Conservation (phyloP, 1,284 basidiomycete genomes). For the Marasmius oreades region DNA sequence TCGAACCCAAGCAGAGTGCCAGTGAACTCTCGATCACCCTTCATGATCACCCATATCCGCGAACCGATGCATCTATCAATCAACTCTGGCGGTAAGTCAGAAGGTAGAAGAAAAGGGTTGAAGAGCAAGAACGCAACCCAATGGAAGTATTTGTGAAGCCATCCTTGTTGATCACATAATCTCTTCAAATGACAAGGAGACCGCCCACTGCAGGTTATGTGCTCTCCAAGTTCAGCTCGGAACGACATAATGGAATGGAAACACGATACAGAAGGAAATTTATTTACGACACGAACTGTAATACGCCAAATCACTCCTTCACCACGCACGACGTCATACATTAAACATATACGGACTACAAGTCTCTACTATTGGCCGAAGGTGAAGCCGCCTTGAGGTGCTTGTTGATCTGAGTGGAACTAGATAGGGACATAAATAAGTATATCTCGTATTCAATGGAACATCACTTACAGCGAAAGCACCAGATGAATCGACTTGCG, state of each 20-base stretch:
- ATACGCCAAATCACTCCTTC: not conserved
- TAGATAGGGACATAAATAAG: slow-evolving; percentile 27
- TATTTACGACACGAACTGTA: not conserved
- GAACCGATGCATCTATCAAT: slow-evolving; percentile 96
- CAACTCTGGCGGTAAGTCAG: slow-evolving; percentile 54
- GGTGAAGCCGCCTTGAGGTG: slow-evolving; percentile 93
- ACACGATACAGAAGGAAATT: not conserved
- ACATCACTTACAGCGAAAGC: slow-evolving; percentile 78
- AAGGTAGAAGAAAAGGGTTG: slow-evolving; percentile 2
- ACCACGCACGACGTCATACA: not conserved
- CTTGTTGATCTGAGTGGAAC: slow-evolving; percentile 80
- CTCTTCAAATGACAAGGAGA: not conserved
- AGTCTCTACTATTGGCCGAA: slow-evolving; percentile 57
- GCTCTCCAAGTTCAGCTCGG: not conserved
- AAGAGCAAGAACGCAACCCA: slow-evolving; percentile 31
- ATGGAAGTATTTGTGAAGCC: slow-evolving; percentile 54
- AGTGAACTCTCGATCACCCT: slow-evolving; percentile 92
- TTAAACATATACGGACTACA: not conserved
- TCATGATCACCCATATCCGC: slow-evolving; percentile 96
- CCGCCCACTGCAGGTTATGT: not conserved
- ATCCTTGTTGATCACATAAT: slow-evolving; percentile 24
- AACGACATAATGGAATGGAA: not conserved
- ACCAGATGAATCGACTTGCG: slow-evolving; percentile 84
- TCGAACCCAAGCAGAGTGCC: slow-evolving; percentile 97
- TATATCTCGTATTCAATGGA: slow-evolving; percentile 26